Percentiles rank a stretch among this genome's conserved stretches.
Evolutionary conservation across 1,284 basidiomycete genomes (phyloP).

Genomic region (Jaminaea rosea): DNA sequence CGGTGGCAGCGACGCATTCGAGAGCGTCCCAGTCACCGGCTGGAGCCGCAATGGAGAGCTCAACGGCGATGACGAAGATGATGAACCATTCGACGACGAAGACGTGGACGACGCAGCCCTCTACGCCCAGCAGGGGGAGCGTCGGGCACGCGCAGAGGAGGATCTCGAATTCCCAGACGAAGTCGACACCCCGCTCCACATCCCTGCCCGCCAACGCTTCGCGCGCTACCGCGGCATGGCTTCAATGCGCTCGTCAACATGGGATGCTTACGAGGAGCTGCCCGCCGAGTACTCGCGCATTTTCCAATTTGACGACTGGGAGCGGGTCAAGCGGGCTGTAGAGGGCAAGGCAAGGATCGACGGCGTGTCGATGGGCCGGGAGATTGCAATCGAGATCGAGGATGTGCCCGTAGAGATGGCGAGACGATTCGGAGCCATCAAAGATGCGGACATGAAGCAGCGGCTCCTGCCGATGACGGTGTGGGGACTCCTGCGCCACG

Average conservation of each 20-base stretch:
- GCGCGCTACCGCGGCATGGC: constrained; percentile 84
- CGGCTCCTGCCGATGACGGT: constrained; percentile 58
- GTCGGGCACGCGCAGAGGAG: constrained; percentile 62
- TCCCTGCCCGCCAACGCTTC: constrained; percentile 77
- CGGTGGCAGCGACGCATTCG: constrained; percentile 47
- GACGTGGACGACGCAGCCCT: constrained; percentile 52
- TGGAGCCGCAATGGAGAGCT: constrained; percentile 20
- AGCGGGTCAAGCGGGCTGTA: constrained; percentile 70
- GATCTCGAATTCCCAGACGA: constrained; percentile 89
- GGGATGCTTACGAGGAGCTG: constrained; percentile 95
- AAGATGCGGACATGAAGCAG: background rate
- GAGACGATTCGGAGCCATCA: constrained; percentile 17
- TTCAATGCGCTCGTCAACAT: constrained; percentile 86
- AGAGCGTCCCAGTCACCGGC: constrained; percentile 41
- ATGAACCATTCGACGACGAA: constrained; percentile 47
- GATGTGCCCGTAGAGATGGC: constrained; percentile 33
- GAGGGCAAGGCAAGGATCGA: constrained; percentile 43
- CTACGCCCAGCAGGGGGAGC: constrained; percentile 68
- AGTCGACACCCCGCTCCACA: constrained; percentile 85
- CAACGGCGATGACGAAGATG: constrained; percentile 18
- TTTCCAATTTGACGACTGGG: constrained; percentile 94
- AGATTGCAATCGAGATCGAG: constrained; percentile 24
- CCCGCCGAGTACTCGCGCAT: constrained; percentile 88
- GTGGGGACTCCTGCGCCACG: constrained; percentile 81
- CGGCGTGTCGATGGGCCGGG: constrained; percentile 27